Percentiles rank a stretch among this genome's conserved stretches.
phyloP scores from a whole-genome alignment of 1,139 yeast genomes.

The Yamadazyma diddensiae region DNA sequence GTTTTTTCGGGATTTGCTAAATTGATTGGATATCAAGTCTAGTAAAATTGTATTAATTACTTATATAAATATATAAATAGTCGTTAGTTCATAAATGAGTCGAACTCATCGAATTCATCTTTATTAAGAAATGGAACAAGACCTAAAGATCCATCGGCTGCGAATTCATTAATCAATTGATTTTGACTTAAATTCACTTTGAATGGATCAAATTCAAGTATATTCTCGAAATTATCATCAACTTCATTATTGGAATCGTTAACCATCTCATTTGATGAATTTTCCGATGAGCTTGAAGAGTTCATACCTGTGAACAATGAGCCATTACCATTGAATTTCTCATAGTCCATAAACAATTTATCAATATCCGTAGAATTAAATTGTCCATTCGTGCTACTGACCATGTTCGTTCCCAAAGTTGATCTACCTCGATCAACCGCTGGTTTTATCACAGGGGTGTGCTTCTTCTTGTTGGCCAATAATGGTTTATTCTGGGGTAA shows the following conservation, averaged over 20 bases:
- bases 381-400: neutral
- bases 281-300: neutral
- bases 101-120: constrained; percentile 11
- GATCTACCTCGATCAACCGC: constrained; percentile 19
- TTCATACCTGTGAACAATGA: neutral
- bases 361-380: neutral
- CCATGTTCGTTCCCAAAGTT: neutral
- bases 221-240: constrained; percentile 21
- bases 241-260: constrained; percentile 12
- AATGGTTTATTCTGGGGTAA: constrained; percentile 19
- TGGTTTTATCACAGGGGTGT: constrained; percentile 22
- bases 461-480: constrained; percentile 17
- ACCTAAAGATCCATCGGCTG: constrained; percentile 68
- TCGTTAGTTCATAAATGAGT: constrained; percentile 1
- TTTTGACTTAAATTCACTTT: constrained; percentile 35
- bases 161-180: constrained; percentile 50
- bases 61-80: neutral
- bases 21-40: neutral
- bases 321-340: neutral
- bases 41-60: neutral
- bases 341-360: constrained; percentile 1
- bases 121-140: constrained; percentile 50
- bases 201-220: constrained; percentile 42
- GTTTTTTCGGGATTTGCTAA: constrained; percentile 6
- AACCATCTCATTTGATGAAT: constrained; percentile 9